phyloP scores from a whole-genome alignment of 208 protist species.

The Acanthamoeba royreba region DNA sequence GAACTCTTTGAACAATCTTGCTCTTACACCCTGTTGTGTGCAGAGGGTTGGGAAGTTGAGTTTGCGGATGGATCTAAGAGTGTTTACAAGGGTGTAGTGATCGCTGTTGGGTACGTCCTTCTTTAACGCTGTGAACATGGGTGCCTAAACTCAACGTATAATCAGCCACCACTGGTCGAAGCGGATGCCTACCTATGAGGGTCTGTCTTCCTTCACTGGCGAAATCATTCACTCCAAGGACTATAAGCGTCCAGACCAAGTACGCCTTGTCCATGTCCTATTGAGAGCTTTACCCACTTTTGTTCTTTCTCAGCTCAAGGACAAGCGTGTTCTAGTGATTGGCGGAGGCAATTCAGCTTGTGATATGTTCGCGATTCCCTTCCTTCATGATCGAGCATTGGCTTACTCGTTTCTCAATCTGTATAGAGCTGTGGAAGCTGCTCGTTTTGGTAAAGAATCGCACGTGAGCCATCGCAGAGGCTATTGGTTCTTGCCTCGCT shows the following conservation, averaged over 20 bases:
- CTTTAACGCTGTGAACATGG: not conserved
- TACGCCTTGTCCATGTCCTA: not conserved
- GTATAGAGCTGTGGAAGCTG: constrained; percentile 41
- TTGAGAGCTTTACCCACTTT: not conserved
- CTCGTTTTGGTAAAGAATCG: not conserved
- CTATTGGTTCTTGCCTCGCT: constrained; percentile 53
- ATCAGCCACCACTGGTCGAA: constrained; percentile 38
- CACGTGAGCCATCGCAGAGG: constrained; percentile 36
- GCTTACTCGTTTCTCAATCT: too few relatives aligned
- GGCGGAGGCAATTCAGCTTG: constrained; percentile 36
- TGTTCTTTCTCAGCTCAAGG: not conserved
- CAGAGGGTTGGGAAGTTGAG: not conserved
- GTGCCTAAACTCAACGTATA: not conserved
- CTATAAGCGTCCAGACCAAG: constrained; percentile 34
- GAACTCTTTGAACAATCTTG: not conserved
- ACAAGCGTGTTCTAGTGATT: constrained; percentile 9
- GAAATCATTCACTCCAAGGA: constrained; percentile 47
- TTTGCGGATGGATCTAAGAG: not conserved
- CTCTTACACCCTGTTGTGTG: not conserved
- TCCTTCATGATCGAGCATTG: too few relatives aligned
- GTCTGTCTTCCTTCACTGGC: constrained; percentile 21
- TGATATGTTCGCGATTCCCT: constrained; percentile 40
- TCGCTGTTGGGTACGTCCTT: not conserved
- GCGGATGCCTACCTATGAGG: constrained; percentile 40
- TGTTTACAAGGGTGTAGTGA: constrained; percentile 36